These are phyloP conservation scores for Pyricularia pennisetigena DNA, from an alignment of 2,329 filamentous ascomycete genomes.

Conservation along the genomic window DNA sequence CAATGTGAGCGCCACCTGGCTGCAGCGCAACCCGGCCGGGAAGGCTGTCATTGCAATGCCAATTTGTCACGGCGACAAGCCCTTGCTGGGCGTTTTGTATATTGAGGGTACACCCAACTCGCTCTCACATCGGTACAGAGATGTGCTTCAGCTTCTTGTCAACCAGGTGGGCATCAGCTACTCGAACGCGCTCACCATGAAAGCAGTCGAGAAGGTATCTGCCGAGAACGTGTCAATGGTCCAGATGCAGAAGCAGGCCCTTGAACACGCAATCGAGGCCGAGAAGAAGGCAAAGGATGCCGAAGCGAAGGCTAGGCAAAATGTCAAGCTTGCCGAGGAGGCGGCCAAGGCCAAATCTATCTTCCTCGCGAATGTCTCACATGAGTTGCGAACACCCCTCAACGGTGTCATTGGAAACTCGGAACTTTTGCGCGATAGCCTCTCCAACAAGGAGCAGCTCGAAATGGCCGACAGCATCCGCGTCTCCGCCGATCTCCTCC, in stretches of 20 bases:
- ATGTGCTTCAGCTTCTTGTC: conserved; percentile 59
- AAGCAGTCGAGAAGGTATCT: conserved; percentile 66
- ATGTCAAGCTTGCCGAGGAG: conserved; percentile 74
- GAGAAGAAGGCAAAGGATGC: conserved; percentile 70
- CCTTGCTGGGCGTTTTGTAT: conserved; percentile 64
- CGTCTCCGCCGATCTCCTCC: conserved; percentile 72
- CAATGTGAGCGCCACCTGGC: conserved; percentile 61
- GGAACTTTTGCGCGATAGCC: conserved; percentile 69
- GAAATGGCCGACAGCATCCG: conserved; percentile 85
- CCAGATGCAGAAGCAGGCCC: conserved; percentile 62
- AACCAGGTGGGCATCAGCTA: conserved; percentile 70
- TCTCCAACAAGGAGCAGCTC: conserved; percentile 63
- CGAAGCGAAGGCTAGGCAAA: conserved; percentile 66
- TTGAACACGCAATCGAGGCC: conserved; percentile 61
- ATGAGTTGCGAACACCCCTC: conserved; percentile 72
- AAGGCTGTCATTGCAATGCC: conserved; percentile 73
- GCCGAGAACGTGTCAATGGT: conserved; percentile 73
- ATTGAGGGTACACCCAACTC: conserved; percentile 65
- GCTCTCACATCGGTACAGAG: conserved; percentile 65
- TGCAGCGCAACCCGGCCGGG: conserved; percentile 57
- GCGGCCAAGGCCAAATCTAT: conserved; percentile 76
- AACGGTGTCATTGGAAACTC: conserved; percentile 86
- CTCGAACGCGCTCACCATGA: conserved; percentile 57
- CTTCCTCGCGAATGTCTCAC: conserved; percentile 71
- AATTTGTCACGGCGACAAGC: conserved; percentile 62